A percentile compares a stretch with the other conserved stretches of the same genome.
Conservation (phyloP, 2,329 filamentous ascomycete genomes). For the Pestalotiopsis fici region DNA sequence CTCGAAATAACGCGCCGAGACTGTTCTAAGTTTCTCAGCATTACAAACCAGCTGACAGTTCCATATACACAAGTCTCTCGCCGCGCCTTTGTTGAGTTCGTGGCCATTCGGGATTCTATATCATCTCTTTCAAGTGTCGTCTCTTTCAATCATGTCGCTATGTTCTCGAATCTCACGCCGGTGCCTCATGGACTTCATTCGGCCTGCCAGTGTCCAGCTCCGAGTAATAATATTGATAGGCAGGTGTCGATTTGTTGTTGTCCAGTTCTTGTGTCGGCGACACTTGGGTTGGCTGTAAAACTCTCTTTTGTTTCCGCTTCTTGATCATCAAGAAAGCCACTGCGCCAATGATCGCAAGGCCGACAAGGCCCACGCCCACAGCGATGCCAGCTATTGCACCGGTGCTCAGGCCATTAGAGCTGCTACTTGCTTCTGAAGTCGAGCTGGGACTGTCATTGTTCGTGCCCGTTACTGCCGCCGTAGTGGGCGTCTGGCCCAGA, state of each 20-base stretch:
- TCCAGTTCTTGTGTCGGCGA: not conserved
- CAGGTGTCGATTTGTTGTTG: not conserved
- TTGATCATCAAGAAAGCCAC: not conserved
- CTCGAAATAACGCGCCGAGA: too few relatives aligned
- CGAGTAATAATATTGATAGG: not conserved
- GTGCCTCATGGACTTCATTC: not conserved
- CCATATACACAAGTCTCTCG: not conserved
- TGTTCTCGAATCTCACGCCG: not conserved
- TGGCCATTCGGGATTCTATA: not conserved
- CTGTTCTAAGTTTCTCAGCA: too few relatives aligned
- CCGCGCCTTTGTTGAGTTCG: not conserved
- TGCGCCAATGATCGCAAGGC: not conserved
- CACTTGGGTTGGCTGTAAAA: not conserved
- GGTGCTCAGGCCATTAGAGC: not conserved
- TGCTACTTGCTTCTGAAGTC: not conserved
- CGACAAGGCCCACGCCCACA: not conserved
- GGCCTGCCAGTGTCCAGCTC: not conserved
- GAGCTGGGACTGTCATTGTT: not conserved
- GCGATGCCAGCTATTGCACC: not conserved
- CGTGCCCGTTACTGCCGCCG: not conserved
- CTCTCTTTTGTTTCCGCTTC: not conserved
- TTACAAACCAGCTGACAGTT: not conserved
- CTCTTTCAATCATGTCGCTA: not conserved
- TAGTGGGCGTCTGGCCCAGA: not conserved
- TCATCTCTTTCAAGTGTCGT: not conserved